These are phyloP conservation scores for Ascochyta pisi DNA, from an alignment of 2,329 filamentous ascomycete genomes.

Conservation along the genomic window DNA sequence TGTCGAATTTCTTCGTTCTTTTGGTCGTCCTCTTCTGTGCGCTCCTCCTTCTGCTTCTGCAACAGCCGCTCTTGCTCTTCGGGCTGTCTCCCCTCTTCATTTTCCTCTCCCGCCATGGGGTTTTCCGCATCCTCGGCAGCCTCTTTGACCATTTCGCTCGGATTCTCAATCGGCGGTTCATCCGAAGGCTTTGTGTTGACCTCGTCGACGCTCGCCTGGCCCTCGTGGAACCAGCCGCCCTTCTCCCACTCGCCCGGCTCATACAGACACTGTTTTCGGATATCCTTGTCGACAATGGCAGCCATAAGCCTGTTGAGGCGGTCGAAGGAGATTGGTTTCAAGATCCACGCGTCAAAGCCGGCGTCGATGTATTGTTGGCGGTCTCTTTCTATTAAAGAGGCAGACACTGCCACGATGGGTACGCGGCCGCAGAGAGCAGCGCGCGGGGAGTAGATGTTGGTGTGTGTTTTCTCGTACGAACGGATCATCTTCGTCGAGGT, in stretches of 20 bases:
- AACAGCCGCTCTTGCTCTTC: constrained; percentile 35
- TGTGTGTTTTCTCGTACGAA: constrained; percentile 67
- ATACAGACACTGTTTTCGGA: constrained; percentile 71
- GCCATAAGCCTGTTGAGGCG: constrained; percentile 72
- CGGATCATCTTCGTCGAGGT: constrained; percentile 85
- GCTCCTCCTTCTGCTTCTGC: constrained; percentile 23
- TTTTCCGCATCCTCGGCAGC: constrained; percentile 29
- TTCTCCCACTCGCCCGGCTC: constrained; percentile 76
- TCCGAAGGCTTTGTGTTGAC: constrained; percentile 47
- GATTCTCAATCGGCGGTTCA: constrained; percentile 25
- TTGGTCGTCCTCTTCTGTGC: constrained; percentile 23
- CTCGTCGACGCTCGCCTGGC: constrained; percentile 46
- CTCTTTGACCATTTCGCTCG: constrained; percentile 25
- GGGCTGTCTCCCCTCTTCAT: constrained; percentile 21
- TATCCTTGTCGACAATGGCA: constrained; percentile 69
- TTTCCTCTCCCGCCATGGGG: constrained; percentile 26
- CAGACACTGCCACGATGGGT: constrained; percentile 87
- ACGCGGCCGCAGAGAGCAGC: constrained; percentile 69
- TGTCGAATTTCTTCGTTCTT: constrained; percentile 9
- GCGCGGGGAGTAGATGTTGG: constrained; percentile 63
- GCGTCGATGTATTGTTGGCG: constrained; percentile 73
- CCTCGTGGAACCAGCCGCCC: constrained; percentile 81
- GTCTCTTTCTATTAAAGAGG: constrained; percentile 76
- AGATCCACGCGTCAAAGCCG: constrained; percentile 89
- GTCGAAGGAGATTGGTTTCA: constrained; percentile 86